A percentile compares a stretch with the other conserved stretches of the same genome.
Conservation (phyloP, 192 early-diverging fungal species). For the Lobulomyces angularis region DNA sequence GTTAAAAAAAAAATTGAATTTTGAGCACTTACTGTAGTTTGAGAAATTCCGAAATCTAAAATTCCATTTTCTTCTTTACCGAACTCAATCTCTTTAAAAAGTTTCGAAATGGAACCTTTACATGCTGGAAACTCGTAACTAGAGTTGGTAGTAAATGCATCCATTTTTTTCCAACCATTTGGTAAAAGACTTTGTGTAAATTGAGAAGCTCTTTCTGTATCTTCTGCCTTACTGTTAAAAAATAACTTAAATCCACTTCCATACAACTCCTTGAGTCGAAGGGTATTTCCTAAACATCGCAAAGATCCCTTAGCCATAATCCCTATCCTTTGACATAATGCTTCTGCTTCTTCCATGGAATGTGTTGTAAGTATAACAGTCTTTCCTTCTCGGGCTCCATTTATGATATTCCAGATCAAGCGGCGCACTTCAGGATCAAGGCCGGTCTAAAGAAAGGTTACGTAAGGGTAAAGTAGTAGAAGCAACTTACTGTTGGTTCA, state of each 20-base stretch:
- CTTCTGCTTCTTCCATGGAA: constrained; percentile 71
- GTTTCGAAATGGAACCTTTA: constrained; percentile 28
- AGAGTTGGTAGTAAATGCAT: constrained; percentile 37
- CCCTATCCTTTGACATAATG: constrained; percentile 57
- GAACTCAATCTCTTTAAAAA: constrained; percentile 51
- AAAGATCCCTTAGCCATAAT: constrained; percentile 65
- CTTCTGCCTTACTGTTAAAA: constrained; percentile 27
- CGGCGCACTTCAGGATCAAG: constrained; percentile 62
- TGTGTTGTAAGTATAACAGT: constrained; percentile 64
- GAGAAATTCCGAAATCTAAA: constrained; percentile 57
- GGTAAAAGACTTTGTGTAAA: constrained; percentile 35
- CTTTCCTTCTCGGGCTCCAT: constrained; percentile 34
- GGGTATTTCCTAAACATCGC: constrained; percentile 46
- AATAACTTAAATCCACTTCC: constrained; percentile 47
- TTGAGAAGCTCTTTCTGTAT: constrained; percentile 11
- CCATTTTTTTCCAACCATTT: constrained; percentile 24
- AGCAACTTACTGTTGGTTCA: constrained; percentile 49
- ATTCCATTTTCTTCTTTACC: constrained; percentile 44
- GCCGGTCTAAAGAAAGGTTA: constrained; percentile 46
- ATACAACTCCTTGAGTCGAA: constrained; percentile 53
- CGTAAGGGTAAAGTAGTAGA: background rate
- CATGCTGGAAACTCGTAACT: constrained; percentile 51
- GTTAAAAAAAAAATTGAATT: background rate
- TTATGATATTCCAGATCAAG: constrained; percentile 60
- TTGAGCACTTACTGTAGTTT: constrained; percentile 16